Base-by-base conservation (phyloP, 179 eudicot genomes). In the Gypsophila paniculata region DNA sequence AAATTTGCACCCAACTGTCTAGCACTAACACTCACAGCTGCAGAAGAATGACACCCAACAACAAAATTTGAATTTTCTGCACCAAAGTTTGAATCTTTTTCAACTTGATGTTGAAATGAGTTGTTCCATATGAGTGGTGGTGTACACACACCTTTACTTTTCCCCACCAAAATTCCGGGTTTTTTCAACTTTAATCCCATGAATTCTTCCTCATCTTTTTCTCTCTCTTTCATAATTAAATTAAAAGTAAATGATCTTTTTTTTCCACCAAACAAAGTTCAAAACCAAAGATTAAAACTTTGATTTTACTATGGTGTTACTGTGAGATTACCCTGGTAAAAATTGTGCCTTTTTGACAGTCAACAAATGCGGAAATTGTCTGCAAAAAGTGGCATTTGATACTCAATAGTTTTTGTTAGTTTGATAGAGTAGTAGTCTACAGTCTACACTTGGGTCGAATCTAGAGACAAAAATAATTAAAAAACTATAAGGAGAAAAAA, bases 1-100 rank as follows among this genome's bases (percentile, higher is more conserved):
- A 88, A 77, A 60, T 87, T 81, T 38, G 97, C 88, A 61, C 86
- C 97, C 69, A 91, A 85, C 49, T 91, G 87, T 80, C 97, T 85
- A 4, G 96, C 91, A 52, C 91, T 85, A 4, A 93, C 91, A 52
- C 91, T 80, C 29, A 85, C 82, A 29, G 77, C 67, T 29, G 80
- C 81, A 22, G 77, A 69, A 29, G 80, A 71, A 72, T 62, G 65
- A 26, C 42, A 75, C 29, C 80, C 59, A 74, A 80, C 75, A 70
- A 1, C 34, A 46, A 55, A 2, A 54, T 44, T 36, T 60, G 64
- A 17, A 19, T 32, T 49, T 76, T 26, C 5, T 52, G 46, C 34
- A 65, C 19, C n/a, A 64, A 19, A 64, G 25, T 64, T 64, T 22
- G 23, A 23, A 38, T 58, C 38, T 57, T 57, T 25, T 65, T 55